A percentile compares a stretch with the other conserved stretches of the same genome.
These are phyloP conservation scores for Auriscalpium orientale DNA, from an alignment of 768 basidiomycete genomes.

Conservation along the genomic window DNA sequence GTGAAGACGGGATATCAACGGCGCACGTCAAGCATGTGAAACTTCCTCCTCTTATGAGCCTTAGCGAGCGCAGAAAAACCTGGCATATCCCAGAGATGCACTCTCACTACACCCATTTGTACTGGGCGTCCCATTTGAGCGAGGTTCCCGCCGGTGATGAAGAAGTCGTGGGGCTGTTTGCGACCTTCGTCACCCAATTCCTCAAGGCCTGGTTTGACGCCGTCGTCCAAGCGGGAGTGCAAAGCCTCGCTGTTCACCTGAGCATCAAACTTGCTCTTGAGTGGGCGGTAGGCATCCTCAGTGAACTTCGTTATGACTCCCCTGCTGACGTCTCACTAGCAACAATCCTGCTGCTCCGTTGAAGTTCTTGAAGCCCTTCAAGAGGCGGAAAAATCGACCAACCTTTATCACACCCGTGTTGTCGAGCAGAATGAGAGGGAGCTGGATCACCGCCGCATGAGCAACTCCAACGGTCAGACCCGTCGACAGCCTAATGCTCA, in stretches of 20 bases:
- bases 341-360: too few relatives aligned
- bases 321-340: too few relatives aligned
- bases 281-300: background rate
- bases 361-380: too few relatives aligned
- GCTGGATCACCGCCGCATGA: too few relatives aligned
- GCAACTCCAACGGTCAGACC: too few relatives aligned
- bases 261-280: background rate
- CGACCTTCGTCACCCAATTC: background rate
- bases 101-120: background rate
- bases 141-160: background rate
- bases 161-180: background rate
- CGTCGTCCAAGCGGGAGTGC: background rate
- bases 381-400: too few relatives aligned
- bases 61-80: background rate
- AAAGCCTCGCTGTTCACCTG: background rate
- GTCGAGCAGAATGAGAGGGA: too few relatives aligned
- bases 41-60: background rate
- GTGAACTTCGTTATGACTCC: too few relatives aligned
- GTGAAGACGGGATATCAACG: background rate
- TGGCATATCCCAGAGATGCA: background rate
- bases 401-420: too few relatives aligned
- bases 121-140: background rate
- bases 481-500: too few relatives aligned
- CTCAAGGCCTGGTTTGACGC: background rate
- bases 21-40: background rate